phyloP scores from a whole-genome alignment of 257 asterid genomes.

The Linaria vulgaris region DNA sequence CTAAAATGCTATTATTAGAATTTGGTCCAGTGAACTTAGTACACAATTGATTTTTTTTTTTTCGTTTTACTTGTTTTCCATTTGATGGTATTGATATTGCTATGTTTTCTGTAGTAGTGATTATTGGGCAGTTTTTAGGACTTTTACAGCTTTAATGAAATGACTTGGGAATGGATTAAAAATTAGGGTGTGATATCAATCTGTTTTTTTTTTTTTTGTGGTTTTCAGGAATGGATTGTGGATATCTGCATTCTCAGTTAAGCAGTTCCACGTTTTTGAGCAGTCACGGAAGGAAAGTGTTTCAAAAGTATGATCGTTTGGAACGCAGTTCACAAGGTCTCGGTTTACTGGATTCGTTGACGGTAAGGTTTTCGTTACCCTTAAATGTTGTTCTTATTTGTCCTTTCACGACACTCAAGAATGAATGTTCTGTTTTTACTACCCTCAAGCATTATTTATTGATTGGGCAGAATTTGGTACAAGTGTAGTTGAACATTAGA shows the following conservation, averaged over 20 bases:
- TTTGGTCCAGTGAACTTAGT: too few relatives aligned
- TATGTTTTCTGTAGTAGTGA: too few relatives aligned
- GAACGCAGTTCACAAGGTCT: slow-evolving; percentile 38
- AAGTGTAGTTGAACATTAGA: not conserved
- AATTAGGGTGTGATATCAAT: too few relatives aligned
- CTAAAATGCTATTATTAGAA: too few relatives aligned
- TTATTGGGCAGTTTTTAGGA: too few relatives aligned
- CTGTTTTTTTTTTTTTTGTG: slow-evolving; percentile 1
- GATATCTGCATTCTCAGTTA: slow-evolving; percentile 42
- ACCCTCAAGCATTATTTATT: not conserved
- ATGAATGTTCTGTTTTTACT: not conserved
- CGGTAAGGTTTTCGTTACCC: slow-evolving; percentile 41
- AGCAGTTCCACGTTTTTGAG: slow-evolving; percentile 31
- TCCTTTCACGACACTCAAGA: slow-evolving; percentile 7
- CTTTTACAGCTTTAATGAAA: too few relatives aligned
- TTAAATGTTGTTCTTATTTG: not conserved
- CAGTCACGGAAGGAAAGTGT: slow-evolving; percentile 30
- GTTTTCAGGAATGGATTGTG: slow-evolving; percentile 66
- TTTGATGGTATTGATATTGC: too few relatives aligned
- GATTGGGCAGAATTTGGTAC: not conserved
- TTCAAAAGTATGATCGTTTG: slow-evolving; percentile 35
- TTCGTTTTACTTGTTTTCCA: too few relatives aligned
- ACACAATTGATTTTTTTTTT: too few relatives aligned
- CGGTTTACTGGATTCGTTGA: slow-evolving; percentile 57
- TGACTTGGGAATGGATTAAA: not conserved